Evolutionary conservation across 1,284 basidiomycete species (phyloP).

Genomic region (Moniliella sp.): DNA sequence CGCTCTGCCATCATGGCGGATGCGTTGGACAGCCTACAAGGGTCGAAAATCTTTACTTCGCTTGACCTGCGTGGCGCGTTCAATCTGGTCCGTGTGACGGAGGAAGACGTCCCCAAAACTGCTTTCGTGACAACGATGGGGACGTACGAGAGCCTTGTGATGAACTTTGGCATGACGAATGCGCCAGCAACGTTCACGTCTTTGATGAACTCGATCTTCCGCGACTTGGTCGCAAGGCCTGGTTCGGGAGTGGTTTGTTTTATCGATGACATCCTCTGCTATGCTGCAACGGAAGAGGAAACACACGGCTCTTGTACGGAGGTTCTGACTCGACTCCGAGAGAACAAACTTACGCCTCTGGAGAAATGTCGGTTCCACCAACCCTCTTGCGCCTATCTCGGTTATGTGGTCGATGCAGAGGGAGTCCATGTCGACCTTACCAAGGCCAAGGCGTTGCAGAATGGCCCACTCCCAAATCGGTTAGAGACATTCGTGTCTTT

Average conservation of each 20-base stretch:
- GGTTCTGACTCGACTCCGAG: constrained; percentile 1
- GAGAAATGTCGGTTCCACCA: constrained; percentile 3
- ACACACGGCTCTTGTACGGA: neutral
- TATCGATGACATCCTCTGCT: neutral
- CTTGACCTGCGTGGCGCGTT: constrained; percentile 7
- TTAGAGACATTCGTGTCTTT: constrained; percentile 7
- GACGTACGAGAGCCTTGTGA: constrained; percentile 5
- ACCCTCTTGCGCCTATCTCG: constrained; percentile 35
- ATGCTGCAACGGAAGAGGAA: neutral
- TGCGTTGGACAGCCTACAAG: constrained; percentile 30
- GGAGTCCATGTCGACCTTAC: constrained; percentile 35
- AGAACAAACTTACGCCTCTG: too few species aligned
- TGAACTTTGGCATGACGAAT: constrained; percentile 5
- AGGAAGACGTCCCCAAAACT: constrained; percentile 6
- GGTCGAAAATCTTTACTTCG: constrained; percentile 31
- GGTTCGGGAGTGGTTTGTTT: too few species aligned
- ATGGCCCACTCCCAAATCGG: constrained; percentile 35
- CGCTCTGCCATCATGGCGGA: constrained; percentile 35
- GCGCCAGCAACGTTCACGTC: neutral
- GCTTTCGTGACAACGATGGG: constrained; percentile 7
- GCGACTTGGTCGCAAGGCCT: neutral
- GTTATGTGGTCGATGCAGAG: constrained; percentile 32
- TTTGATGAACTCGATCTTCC: constrained; percentile 1
- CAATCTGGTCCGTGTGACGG: constrained; percentile 5
- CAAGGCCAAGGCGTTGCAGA: constrained; percentile 33